phyloP scores from a whole-genome alignment of 1,284 basidiomycete species.

The Exobasidium cylindrosporum region DNA sequence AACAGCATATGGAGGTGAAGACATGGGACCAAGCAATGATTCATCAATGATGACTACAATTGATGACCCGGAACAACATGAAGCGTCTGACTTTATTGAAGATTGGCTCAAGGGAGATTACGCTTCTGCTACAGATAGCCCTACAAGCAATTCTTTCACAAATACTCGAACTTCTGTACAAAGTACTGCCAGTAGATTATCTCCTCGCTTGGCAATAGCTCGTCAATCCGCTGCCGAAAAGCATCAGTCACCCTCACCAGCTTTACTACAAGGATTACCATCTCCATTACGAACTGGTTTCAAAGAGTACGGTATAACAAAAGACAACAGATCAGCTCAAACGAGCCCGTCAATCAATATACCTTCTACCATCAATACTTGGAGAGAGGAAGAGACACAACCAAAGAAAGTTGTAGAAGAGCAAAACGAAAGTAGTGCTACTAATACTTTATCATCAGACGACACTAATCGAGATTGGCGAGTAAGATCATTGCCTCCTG shows the following conservation, averaged over 20 bases:
- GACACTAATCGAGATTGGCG: neutral
- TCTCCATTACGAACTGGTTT: neutral
- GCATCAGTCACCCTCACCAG: slow-evolving; percentile 5
- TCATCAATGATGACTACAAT: neutral
- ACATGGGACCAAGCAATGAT: neutral
- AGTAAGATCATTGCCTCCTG: neutral
- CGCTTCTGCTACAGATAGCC: neutral
- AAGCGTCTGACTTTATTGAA: slow-evolving; percentile 7
- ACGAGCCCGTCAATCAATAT: neutral
- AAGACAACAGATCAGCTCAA: neutral
- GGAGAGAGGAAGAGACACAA: neutral
- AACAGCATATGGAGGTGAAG: neutral
- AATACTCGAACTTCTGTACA: neutral
- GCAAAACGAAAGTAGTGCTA: neutral
- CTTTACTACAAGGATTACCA: slow-evolving; percentile 1
- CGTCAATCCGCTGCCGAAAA: neutral
- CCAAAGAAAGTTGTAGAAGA: neutral
- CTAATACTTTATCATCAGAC: too few relatives aligned
- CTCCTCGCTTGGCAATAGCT: neutral
- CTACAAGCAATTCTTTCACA: neutral
- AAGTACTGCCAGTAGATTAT: neutral
- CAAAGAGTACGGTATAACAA: neutral
- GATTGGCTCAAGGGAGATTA: slow-evolving; percentile 9
- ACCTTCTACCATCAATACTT: neutral
- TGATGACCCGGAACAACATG: neutral